A percentile compares a stretch with the other conserved stretches of the same genome.
Evolutionary conservation across 352 stramenopile species (phyloP).

Genomic region (Phytophthora pisi): DNA sequence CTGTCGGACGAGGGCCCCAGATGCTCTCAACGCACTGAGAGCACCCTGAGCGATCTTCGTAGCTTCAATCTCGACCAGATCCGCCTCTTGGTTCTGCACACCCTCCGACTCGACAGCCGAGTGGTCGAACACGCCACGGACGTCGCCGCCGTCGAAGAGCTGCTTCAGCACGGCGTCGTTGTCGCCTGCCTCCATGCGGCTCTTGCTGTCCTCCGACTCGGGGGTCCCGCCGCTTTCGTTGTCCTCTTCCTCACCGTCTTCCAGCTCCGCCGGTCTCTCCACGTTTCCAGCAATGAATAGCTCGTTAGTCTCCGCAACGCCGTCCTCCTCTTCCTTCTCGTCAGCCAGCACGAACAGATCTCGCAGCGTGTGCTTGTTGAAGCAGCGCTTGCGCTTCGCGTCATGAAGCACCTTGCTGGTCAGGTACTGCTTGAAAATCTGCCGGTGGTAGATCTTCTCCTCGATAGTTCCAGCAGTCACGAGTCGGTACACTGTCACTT

Average conservation of each 20-base stretch:
- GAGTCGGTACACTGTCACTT: conserved; percentile 90
- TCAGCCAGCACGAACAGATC: conserved; percentile 95
- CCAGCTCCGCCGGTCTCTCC: conserved; percentile 52
- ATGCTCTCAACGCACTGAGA: conserved; percentile 79
- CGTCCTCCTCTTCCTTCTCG: conserved; percentile 56
- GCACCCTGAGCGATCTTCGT: conserved; percentile 90
- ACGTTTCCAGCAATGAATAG: conserved; percentile 91
- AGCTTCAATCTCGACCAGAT: conserved; percentile 93
- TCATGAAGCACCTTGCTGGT: conserved; percentile 97
- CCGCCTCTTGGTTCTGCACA: conserved; percentile 88
- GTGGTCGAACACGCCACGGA: conserved; percentile 97
- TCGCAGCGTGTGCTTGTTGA: conserved; percentile 95
- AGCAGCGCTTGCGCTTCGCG: conserved; percentile 96
- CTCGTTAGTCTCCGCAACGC: conserved; percentile 91
- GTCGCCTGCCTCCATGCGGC: conserved; percentile 40
- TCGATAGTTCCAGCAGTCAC: conserved; percentile 99
- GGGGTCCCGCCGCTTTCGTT: conserved; percentile 13
- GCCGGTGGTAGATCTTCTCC: conserved; percentile 99
- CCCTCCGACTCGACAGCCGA: conserved; percentile 91
- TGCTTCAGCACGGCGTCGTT: conserved; percentile 90
- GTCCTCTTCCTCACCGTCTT: conserved; percentile 42
- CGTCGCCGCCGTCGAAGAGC: conserved; percentile 90
- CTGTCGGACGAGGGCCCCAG: conserved; percentile 72
- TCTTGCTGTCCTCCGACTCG: conserved; percentile 5
- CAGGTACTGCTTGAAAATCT: conserved; percentile 99